Base-by-base conservation (phyloP, 225 moss, liverwort and hornwort genomes). In the Sphagnum tenellum region DNA sequence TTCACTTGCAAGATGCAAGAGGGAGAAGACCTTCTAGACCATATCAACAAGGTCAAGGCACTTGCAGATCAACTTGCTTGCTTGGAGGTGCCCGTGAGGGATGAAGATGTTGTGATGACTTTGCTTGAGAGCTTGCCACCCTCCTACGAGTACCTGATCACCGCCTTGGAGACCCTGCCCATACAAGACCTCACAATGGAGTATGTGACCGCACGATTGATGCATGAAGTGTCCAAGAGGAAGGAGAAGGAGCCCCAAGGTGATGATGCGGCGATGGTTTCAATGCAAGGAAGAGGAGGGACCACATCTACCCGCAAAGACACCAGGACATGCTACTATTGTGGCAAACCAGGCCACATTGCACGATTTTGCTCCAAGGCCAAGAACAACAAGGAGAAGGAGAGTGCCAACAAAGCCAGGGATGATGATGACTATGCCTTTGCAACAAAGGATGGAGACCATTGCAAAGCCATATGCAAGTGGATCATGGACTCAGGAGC, bases 291-390 rank as follows among this genome's bases (percentile, higher is more conserved):
- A n/a, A 61, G 63, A 29, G 49, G 55, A 3, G 57, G 57, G 12
- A 64, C 0, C 56, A 9, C 67, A 4, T 45, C 56, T 3, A 2
- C 29, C 1, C 46, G 2, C 3, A 45, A 6, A 3, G 60, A 55
- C 8, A 47, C 59, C 59, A 12, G 47, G 8, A 48, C 45, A 8
- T 74, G 73, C 49, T 74, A 11, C 50, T 55, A 74, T 3, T 74
- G 68, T 68, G 73, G 73, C 57, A 74, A 74, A 55, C 11, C 62
- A 2, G 73, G 73, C 56, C 73, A 74, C 63, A 61, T 74, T 64
- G 68, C 56, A 7, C 3, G 63, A 4, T 3, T 11, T 74, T 74
- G 74, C 48, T 53, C 9, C 57, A 29, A 9, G 1, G n/a, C 0
- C 4, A 69, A 59, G 62, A 50, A 50, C 4, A 54, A 44, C n/a